Conservation (phyloP, 768 basidiomycete genomes). For the Botryobasidium botryosum region DNA sequence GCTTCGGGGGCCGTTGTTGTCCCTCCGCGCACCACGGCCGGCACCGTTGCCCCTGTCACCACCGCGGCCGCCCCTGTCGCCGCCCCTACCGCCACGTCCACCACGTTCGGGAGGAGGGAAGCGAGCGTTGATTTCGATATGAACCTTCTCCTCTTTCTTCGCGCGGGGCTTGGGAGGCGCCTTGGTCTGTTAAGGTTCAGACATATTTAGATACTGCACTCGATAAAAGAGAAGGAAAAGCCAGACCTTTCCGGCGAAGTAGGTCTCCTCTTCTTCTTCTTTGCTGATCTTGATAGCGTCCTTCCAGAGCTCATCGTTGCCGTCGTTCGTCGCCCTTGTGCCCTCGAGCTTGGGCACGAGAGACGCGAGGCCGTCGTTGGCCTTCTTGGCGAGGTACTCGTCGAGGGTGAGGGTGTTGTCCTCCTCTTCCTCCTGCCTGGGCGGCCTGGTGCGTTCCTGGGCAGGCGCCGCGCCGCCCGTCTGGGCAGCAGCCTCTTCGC, state of each 20-base stretch:
- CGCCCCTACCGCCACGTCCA: conserved; percentile 30
- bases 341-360: conserved; percentile 60
- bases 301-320: conserved; percentile 53
- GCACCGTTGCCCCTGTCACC: conserved; percentile 29
- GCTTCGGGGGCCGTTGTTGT: conserved; percentile 22
- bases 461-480: conserved; percentile 18
- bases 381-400: conserved; percentile 75
- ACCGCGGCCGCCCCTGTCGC: conserved; percentile 28
- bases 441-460: conserved; percentile 15
- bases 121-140: conserved; percentile 78
- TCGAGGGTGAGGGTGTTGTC: conserved; percentile 90
- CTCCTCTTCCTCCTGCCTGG: conserved; percentile 63
- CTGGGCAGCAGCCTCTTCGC: conserved; percentile 14
- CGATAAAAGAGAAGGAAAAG: not conserved
- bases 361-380: conserved; percentile 34
- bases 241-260: conserved; percentile 81
- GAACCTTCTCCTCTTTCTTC: conserved; percentile 84
- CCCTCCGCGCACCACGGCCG: conserved; percentile 24
- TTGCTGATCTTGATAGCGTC: conserved; percentile 44
- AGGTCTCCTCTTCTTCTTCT: conserved; percentile 48
- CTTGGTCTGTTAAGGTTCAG: conserved; percentile 34
- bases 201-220: not conserved
- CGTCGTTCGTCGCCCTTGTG: conserved; percentile 71
- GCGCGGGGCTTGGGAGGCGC: conserved; percentile 42
- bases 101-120: conserved; percentile 70